These are phyloP conservation scores for Aspergillus intermedius DNA, from an alignment of 2,329 filamentous ascomycete genomes.

Conservation along the genomic window DNA sequence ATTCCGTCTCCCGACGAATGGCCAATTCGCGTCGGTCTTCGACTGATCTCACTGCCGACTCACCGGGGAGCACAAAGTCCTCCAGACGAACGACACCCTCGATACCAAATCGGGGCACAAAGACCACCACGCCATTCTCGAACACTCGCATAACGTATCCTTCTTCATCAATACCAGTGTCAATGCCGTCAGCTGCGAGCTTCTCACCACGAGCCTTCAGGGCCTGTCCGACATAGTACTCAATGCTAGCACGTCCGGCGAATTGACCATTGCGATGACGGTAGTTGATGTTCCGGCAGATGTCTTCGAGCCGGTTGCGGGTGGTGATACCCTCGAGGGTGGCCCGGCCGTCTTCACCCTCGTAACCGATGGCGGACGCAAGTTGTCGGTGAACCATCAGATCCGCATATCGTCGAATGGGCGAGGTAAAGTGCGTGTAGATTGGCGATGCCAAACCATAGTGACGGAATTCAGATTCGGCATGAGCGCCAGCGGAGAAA, in stretches of 20 bases:
- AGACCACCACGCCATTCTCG: conserved; percentile 93
- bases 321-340: conserved; percentile 76
- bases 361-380: conserved; percentile 90
- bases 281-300: conserved; percentile 98
- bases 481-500: conserved; percentile 89
- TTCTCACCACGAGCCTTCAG: conserved; percentile 64
- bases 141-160: conserved; percentile 97
- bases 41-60: conserved; percentile 25
- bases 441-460: conserved; percentile 95
- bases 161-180: conserved; percentile 63
- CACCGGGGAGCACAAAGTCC: conserved; percentile 68
- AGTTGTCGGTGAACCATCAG: conserved; percentile 89
- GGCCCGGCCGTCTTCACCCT: conserved; percentile 47
- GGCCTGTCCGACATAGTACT: conserved; percentile 96
- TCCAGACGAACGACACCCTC: conserved; percentile 82
- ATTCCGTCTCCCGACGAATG: conserved; percentile 62
- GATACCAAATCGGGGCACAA: conserved; percentile 92
- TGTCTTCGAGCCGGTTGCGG: conserved; percentile 77
- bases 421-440: conserved; percentile 97
- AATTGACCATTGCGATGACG: conserved; percentile 95
- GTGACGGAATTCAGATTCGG: conserved; percentile 90
- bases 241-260: conserved; percentile 86
- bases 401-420: conserved; percentile 96
- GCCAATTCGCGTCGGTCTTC: conserved; percentile 28
- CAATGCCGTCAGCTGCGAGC: conserved; percentile 27